A percentile compares a stretch with the other conserved stretches of the same genome.
Conservation (phyloP, 73 alveolate genomes). For the Stentor roeselii region DNA sequence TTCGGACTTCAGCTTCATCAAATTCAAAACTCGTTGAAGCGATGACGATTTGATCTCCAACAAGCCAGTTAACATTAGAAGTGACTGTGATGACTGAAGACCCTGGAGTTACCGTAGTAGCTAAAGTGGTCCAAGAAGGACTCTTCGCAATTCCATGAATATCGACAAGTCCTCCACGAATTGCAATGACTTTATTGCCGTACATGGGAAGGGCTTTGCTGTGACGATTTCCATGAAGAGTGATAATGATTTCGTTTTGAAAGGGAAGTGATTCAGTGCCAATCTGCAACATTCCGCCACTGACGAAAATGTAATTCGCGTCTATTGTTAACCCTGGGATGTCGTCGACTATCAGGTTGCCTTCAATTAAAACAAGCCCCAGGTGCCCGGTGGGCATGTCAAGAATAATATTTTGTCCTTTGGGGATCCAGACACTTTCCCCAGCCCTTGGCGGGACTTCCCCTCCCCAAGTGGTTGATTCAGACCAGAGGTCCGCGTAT, state of each 20-base stretch:
- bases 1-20: constrained; percentile 62
- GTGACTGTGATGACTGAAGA: constrained; percentile 41
- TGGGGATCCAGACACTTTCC: constrained; percentile 54
- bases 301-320: constrained; percentile 64
- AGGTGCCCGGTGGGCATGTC: constrained; percentile 61
- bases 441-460: constrained; percentile 67
- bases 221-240: constrained; percentile 59
- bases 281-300: constrained; percentile 62
- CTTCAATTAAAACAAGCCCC: constrained; percentile 62
- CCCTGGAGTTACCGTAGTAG: constrained; percentile 52
- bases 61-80: constrained; percentile 67
- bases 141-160: constrained; percentile 69
- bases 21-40: constrained; percentile 64
- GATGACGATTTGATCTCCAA: constrained; percentile 69
- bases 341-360: constrained; percentile 57
- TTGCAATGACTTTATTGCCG: constrained; percentile 77
- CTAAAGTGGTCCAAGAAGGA: constrained; percentile 74
- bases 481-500: constrained; percentile 61
- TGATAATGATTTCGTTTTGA: constrained; percentile 51
- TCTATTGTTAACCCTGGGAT: constrained; percentile 54
- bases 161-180: constrained; percentile 60
- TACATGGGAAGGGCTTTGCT: constrained; percentile 63
- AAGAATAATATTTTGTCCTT: constrained; percentile 53
- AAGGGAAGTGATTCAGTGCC: constrained; percentile 76
- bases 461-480: constrained; percentile 70